Evolutionary conservation across 108 stramenopile species (phyloP).

Genomic region (Fistulifera solaris): DNA sequence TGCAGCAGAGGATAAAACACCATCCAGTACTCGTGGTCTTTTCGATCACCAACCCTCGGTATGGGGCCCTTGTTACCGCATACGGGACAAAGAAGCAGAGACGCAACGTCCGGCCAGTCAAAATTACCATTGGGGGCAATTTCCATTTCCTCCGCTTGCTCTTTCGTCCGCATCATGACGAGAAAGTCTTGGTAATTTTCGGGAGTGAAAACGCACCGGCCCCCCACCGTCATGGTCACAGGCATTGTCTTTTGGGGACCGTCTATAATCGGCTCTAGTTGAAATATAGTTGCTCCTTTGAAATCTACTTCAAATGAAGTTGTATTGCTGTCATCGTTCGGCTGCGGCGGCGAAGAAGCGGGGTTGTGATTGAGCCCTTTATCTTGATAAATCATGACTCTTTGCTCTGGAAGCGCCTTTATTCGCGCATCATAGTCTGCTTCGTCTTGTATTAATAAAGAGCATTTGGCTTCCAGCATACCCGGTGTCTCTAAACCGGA

Average conservation of each 20-base stretch:
- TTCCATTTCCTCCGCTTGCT: conserved; percentile 40
- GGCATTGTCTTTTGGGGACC: conserved; percentile 29
- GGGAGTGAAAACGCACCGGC: conserved; percentile 46
- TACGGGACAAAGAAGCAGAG: conserved; percentile 40
- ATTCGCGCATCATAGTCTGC: conserved; percentile 28
- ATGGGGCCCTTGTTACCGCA: conserved; percentile 33
- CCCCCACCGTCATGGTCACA: conserved; percentile 48
- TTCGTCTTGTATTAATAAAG: conserved; percentile 37
- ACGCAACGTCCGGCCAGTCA: conserved; percentile 51
- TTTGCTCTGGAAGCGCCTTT: conserved; percentile 35
- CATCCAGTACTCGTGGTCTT: conserved; percentile 46
- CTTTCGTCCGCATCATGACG: conserved; percentile 59
- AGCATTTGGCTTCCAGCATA: conserved; percentile 44
- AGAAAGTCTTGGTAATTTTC: conserved; percentile 51
- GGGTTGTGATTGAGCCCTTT: conserved; percentile 28
- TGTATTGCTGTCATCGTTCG: conserved; percentile 1
- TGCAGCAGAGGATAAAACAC: conserved; percentile 53
- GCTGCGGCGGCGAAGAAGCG: not conserved
- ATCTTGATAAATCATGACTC: conserved; percentile 48
- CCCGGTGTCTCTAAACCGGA: conserved; percentile 48
- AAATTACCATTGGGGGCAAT: conserved; percentile 46
- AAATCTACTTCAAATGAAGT: conserved; percentile 34
- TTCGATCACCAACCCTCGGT: conserved; percentile 26
- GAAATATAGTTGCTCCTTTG: conserved; percentile 40
- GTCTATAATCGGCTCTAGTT: conserved; percentile 34